A percentile compares a stretch with the other conserved stretches of the same genome.
Conservation (phyloP, 176 grass and related monocot genomes). For the Musa beccarii region DNA sequence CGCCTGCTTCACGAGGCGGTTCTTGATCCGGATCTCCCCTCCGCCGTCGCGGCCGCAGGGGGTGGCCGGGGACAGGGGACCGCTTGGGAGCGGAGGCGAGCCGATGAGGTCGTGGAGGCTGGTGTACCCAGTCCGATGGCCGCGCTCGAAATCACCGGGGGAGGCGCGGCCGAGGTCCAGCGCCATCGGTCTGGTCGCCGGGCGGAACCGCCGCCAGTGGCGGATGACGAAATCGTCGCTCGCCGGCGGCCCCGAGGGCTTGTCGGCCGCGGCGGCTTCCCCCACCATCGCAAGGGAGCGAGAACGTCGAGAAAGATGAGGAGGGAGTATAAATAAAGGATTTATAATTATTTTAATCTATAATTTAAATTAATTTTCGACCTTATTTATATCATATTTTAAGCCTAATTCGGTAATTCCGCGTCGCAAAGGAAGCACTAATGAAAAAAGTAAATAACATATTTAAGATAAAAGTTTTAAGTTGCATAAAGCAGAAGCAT, state of each 20-base stretch:
- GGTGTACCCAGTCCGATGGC: neutral
- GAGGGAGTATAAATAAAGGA: neutral
- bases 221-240: neutral
- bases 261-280: neutral
- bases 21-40: constrained; percentile 5
- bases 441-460: no score
- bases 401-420: no score
- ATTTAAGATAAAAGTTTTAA: no score
- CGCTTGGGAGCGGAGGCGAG: neutral
- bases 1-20: constrained; percentile 12
- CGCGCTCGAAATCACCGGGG: neutral
- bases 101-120: constrained; percentile 4
- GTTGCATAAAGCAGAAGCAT: no score
- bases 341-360: no score
- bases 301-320: neutral
- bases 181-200: neutral
- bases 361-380: no score
- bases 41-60: neutral
- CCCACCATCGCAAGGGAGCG: neutral
- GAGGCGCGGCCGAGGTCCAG: neutral
- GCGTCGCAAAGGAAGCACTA: no score
- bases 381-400: no score
- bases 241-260: neutral
- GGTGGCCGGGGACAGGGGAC: neutral
- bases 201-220: neutral